phyloP scores from a whole-genome alignment of 805 yeast species.

The Starmerella bombicola region DNA sequence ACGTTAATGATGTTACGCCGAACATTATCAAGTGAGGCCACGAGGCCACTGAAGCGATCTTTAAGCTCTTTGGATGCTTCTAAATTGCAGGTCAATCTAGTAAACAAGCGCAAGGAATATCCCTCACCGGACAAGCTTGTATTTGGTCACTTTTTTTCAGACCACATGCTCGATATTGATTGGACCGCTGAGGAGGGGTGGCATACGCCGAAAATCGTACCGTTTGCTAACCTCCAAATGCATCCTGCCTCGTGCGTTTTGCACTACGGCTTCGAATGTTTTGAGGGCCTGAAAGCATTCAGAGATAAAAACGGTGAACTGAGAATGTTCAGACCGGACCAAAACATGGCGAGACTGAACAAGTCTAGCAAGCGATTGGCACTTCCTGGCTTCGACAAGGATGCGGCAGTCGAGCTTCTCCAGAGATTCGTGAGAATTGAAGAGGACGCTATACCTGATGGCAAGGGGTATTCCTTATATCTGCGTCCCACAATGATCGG shows the following conservation, averaged over 20 bases:
- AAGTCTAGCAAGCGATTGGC: conserved; percentile 78
- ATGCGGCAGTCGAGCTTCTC: conserved; percentile 61
- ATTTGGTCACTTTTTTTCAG: conserved; percentile 67
- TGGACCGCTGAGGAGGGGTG: conserved; percentile 74
- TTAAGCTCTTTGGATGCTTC: conserved; percentile 38
- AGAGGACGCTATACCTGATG: conserved; percentile 65
- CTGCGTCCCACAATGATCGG: conserved; percentile 94
- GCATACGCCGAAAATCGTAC: conserved; percentile 78
- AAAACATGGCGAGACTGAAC: conserved; percentile 86
- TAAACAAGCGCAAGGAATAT: conserved; percentile 40
- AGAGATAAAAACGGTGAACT: conserved; percentile 43
- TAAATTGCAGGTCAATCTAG: conserved; percentile 38
- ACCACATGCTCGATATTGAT: conserved; percentile 77
- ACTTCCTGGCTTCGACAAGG: conserved; percentile 73
- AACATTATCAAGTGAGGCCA: neutral
- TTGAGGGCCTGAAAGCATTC: conserved; percentile 95
- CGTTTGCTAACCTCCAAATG: conserved; percentile 60
- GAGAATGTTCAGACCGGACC: conserved; percentile 81
- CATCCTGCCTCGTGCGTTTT: conserved; percentile 87
- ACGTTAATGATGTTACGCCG: neutral
- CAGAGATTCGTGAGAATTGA: conserved; percentile 67
- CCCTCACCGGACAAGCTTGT: conserved; percentile 51
- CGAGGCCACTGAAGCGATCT: neutral
- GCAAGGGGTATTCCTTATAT: conserved; percentile 82
- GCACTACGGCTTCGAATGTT: conserved; percentile 89